phyloP scores from a whole-genome alignment of 441 rosid genomes.

The Adansonia grandidieri region DNA sequence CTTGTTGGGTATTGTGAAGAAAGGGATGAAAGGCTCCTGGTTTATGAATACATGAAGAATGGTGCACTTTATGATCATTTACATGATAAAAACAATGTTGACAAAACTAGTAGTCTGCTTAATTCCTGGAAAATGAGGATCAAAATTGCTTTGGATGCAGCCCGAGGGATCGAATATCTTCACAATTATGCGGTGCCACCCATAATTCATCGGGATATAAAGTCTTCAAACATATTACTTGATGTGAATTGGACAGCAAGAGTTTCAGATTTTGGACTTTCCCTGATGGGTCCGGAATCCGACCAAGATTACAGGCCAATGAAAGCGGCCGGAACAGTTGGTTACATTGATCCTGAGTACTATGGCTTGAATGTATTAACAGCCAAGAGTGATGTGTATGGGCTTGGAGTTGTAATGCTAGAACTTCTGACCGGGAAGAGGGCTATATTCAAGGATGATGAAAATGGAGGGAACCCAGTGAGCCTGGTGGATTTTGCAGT shows the following conservation, averaged over 20 bases:
- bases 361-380: conserved; percentile 71
- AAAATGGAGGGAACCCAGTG: conserved; percentile 47
- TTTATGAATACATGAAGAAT: conserved; percentile 87
- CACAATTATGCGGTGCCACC: conserved; percentile 91
- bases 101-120: conserved; percentile 51
- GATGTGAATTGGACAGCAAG: conserved; percentile 77
- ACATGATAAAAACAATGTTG: conserved; percentile 58
- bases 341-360: conserved; percentile 95
- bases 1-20: conserved; percentile 91
- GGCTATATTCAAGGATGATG: conserved; percentile 62
- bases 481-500: conserved; percentile 76
- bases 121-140: conserved; percentile 90
- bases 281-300: conserved; percentile 67
- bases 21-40: conserved; percentile 73
- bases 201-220: conserved; percentile 88
- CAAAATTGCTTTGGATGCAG: conserved; percentile 79
- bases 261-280: conserved; percentile 89
- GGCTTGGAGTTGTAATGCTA: conserved; percentile 78
- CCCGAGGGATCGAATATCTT: conserved; percentile 90
- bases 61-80: conserved; percentile 85
- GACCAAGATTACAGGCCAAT: conserved; percentile 52
- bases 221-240: conserved; percentile 83
- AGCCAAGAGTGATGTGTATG: conserved; percentile 86
- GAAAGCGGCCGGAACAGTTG: conserved; percentile 87
- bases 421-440: conserved; percentile 85